Evolutionary conservation across 805 yeast species (phyloP).

Genomic region (Saturnispora quitensis): DNA sequence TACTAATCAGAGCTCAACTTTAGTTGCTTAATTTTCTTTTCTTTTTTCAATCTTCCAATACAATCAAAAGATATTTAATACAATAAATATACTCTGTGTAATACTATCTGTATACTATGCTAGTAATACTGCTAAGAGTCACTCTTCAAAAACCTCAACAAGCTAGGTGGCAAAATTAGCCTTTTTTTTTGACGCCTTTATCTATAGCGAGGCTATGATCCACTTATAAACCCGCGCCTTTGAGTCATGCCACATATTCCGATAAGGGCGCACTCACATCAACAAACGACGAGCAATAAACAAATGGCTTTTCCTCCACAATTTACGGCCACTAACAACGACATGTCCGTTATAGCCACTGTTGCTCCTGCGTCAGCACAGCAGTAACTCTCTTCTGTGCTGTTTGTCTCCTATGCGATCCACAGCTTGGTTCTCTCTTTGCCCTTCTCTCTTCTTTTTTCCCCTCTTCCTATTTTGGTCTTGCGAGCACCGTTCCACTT

Average conservation of each 20-base stretch:
- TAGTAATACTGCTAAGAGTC: too few species aligned
- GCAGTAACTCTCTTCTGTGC: too few species aligned
- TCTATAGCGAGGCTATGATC: not conserved
- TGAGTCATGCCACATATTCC: conserved; percentile 1
- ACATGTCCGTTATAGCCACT: not conserved
- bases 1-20: not conserved
- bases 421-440: too few species aligned
- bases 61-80: not conserved
- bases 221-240: not conserved
- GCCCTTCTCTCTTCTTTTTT: not conserved
- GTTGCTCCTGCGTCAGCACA: not conserved
- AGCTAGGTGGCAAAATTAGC: not conserved
- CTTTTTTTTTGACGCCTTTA: not conserved
- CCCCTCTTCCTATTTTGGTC: not conserved
- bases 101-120: not conserved
- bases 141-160: not conserved
- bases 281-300: not conserved
- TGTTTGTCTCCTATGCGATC: too few species aligned
- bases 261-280: not conserved
- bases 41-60: not conserved
- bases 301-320: not conserved
- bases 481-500: too few species aligned
- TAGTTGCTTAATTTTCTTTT: not conserved
- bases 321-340: not conserved
- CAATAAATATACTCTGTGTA: not conserved